Evolutionary conservation across 495 filamentous ascomycete genomes (phyloP).

Genomic region (Penicillium dipodomyicola): DNA sequence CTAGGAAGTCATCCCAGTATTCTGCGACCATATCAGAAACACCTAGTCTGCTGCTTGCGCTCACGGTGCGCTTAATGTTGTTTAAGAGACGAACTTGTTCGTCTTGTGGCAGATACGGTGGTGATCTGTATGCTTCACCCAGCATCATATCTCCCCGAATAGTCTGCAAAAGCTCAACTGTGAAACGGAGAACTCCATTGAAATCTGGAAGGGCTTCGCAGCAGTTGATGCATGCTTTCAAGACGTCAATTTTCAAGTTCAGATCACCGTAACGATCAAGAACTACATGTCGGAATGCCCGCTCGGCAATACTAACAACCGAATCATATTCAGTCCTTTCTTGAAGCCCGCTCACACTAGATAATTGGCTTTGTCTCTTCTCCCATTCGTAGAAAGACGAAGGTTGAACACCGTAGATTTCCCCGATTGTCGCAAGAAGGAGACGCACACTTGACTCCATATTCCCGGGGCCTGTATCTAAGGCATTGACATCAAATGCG

Average conservation of each 20-base stretch:
- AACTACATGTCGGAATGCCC: conserved; percentile 41
- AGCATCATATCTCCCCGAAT: conserved; percentile 74
- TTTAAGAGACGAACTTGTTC: conserved; percentile 78
- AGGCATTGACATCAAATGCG: conserved; percentile 55
- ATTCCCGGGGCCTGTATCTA: conserved; percentile 73
- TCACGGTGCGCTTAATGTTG: conserved; percentile 81
- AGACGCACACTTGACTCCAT: conserved; percentile 69
- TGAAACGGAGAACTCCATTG: conserved; percentile 79
- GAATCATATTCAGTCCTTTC: conserved; percentile 40
- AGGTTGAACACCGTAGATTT: conserved; percentile 48
- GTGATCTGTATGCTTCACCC: conserved; percentile 39
- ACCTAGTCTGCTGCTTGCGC: conserved; percentile 70
- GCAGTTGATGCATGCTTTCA: conserved; percentile 81
- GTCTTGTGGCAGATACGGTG: conserved; percentile 70
- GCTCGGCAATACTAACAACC: conserved; percentile 40
- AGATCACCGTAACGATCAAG: conserved; percentile 46
- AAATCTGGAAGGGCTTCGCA: conserved; percentile 94
- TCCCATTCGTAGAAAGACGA: conserved; percentile 39
- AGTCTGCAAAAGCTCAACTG: conserved; percentile 75
- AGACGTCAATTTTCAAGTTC: conserved; percentile 76
- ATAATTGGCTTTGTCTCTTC: conserved; percentile 28
- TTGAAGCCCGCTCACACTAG: conserved; percentile 10
- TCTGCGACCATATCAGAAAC: conserved; percentile 66
- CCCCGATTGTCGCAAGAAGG: conserved; percentile 54
- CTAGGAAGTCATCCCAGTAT: conserved; percentile 95